Evolutionary conservation across 805 yeast species (phyloP), one percentile per base, ranked within the genome.

Genomic region (Wickerhamomyces subpelliculosus): DNA sequence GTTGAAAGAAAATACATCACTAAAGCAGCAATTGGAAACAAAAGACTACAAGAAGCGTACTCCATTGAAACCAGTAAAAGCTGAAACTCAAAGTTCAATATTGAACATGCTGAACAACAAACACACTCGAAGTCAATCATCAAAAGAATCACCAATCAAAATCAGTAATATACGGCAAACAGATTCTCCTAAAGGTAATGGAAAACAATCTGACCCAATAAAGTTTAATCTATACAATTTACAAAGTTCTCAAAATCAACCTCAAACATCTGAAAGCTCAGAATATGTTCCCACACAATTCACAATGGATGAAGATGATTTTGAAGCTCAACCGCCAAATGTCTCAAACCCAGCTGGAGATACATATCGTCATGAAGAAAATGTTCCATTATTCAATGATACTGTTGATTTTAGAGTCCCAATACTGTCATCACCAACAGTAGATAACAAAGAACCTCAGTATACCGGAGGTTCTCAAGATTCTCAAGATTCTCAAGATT

Each of bases 271-370:
- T 8, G 16, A 8, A 18, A 23, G 19, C 16, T 27, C 37, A 9
- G 41, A 40, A 8, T 16, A 37, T 9, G 26, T 22, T 13, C 41
- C 41, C 10, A 43, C 46, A 5, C 46, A 40, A 18, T 37, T 32
- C 32, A 39, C 42, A 5, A 5, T 31, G 13, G 33, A 11, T 7
- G 36, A 29, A 9, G 30, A 28, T 10, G 30, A 27, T 12, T 20
- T 17, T 38, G 36, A 31, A 21, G 34, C 2, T n/a, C 32, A 8
- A 17, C 20, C 5, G 38, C 22, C 12, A 10, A 16, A 27, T 18
- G 22, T 40, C 5, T 19, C 27, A 16, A 11, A 21, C 29, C 4
- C 3, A 26, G 10, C 24, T 18, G 7, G 28, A 37, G 12, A 37
- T 34, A 23, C 25, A 23, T 8, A 19, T 10, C 32, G 20, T 33